phyloP scores from a whole-genome alignment of 108 stramenopile genomes.

The Aurantiochytrium sp. region DNA sequence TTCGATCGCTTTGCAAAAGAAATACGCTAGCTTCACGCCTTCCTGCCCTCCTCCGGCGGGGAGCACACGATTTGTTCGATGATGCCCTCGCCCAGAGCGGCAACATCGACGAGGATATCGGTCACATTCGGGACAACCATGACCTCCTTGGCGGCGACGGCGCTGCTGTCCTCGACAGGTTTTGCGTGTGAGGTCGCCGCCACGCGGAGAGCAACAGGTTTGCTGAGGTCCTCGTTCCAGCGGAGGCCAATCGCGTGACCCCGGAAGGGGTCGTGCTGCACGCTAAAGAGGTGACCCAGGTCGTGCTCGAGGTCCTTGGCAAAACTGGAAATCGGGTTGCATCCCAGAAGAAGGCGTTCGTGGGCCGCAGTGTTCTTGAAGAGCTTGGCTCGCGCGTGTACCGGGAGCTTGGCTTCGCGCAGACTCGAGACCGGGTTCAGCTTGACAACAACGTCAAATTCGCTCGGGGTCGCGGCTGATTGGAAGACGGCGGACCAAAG shows the following conservation, averaged over 20 bases:
- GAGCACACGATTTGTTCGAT: no score
- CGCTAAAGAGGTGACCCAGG: background rate
- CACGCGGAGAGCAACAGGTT: background rate
- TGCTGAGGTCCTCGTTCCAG: background rate
- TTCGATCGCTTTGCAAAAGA: no score
- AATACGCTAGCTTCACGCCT: no score
- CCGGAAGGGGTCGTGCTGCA: background rate
- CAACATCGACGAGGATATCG: background rate
- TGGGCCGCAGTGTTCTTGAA: background rate
- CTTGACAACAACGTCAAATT: conserved; percentile 5
- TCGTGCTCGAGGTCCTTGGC: background rate
- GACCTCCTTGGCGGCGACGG: background rate
- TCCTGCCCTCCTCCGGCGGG: no score
- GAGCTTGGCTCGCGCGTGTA: conserved; percentile 3
- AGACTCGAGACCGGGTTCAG: background rate
- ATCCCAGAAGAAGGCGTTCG: background rate
- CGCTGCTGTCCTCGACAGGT: background rate
- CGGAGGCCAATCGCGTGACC: background rate
- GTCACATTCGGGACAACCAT: background rate
- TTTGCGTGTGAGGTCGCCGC: background rate
- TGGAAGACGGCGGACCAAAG: background rate
- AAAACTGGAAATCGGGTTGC: background rate
- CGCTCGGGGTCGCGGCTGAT: background rate
- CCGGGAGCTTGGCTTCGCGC: background rate
- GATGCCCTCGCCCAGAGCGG: no score